Evolutionary conservation across 805 yeast genomes (phyloP), one percentile per base, ranked within the genome.

Genomic region (Yarrowia alimentaria): DNA sequence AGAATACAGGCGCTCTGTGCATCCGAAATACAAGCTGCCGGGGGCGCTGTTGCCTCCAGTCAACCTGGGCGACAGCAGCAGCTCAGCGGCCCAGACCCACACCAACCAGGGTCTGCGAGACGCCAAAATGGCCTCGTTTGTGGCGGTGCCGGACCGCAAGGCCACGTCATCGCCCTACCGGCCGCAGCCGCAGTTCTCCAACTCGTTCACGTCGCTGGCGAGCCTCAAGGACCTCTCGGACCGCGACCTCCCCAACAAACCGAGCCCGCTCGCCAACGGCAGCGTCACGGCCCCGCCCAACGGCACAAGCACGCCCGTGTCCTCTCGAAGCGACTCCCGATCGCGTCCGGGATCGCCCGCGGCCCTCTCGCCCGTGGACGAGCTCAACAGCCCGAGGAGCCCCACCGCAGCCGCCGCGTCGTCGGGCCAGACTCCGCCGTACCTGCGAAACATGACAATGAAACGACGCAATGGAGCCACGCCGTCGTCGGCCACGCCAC

Each of bases 181-280:
- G 2, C 47, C 24, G 25, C 19, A 32, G 24, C 33, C 30, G 5
- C 43, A 37, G 30, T 37, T 37, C 43, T 26, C 33, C 47, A 40
- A 12, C 47, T 40, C 47, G 19, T 40, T 40, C 47, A 40, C 47
- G 19, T 40, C 47, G 33, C 25, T 40, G 13, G 47, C 47, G 14
- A 40, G 33, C 5, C 33, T 40, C 32, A 40, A 26, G 25, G 47
- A 40, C 11, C 33, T 40, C 11, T 19, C 25, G 11, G 47, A 40
- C 25, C 33, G 33, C 3, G 47, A 40, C 6, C n/a, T 38, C 16
- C 42, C 42, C 10, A 12, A 9, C 17, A 37, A 37, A 25, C 8
- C 22, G 16, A 25, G 43, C n/a, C 30, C 43, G 3, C 18, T 28
- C 21, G 9, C 12, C 10, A 37, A 17, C 14, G 8, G 6, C 24